Percentiles rank a stretch among this genome's conserved stretches.
These are phyloP conservation scores for Boletus subparvulus DNA, from an alignment of 768 basidiomycete genomes.

Conservation along the genomic window DNA sequence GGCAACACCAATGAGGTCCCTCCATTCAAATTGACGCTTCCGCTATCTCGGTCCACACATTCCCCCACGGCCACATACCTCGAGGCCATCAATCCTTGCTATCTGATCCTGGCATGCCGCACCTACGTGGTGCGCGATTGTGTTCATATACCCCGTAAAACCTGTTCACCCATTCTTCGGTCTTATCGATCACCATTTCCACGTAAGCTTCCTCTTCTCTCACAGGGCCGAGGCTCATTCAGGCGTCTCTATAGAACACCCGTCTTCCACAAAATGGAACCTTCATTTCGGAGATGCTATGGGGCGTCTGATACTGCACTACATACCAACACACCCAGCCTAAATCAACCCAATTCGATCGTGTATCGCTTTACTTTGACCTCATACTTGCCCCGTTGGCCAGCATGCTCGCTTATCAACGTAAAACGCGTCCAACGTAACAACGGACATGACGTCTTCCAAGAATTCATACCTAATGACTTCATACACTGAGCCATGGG, in stretches of 20 bases:
- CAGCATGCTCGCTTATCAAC: not conserved
- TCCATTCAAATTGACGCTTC: not conserved
- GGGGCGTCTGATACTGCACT: not conserved
- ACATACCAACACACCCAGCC: not conserved
- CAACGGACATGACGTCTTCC: conserved; percentile 3
- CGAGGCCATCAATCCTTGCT: not conserved
- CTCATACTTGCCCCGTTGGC: not conserved
- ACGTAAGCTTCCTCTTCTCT: not conserved
- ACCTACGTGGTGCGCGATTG: too few relatives aligned
- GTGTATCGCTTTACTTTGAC: not conserved
- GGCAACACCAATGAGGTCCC: conserved; percentile 9
- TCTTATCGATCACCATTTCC: not conserved
- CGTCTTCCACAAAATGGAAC: conserved; percentile 20
- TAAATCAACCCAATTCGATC: conserved; percentile 7
- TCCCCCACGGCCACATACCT: conserved; percentile 1
- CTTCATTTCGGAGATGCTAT: conserved; percentile 13
- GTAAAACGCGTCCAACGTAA: conserved; percentile 17
- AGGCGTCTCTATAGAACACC: too few relatives aligned
- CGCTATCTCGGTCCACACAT: conserved; percentile 1
- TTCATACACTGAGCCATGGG: conserved; percentile 2
- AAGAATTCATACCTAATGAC: conserved; percentile 4
- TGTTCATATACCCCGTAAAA: too few relatives aligned
- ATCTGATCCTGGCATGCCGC: too few relatives aligned
- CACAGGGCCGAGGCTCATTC: not conserved
- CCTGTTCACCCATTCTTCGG: not conserved